These are phyloP conservation scores for Recurvomyces mirabilis DNA, from an alignment of 495 filamentous ascomycete genomes.

Conservation along the genomic window DNA sequence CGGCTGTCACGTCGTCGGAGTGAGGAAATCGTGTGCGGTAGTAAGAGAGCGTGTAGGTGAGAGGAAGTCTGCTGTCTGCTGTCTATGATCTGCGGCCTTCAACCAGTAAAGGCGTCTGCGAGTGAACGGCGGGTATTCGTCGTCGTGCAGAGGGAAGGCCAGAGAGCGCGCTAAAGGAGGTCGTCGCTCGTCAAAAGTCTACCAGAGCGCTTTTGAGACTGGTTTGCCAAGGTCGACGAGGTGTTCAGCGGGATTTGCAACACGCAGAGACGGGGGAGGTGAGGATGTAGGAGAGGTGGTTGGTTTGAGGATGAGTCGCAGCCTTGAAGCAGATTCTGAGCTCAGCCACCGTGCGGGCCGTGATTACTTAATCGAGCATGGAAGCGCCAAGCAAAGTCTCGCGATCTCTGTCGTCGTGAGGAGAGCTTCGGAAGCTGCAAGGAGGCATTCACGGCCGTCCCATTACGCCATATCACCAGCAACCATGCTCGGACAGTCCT, in stretches of 20 bases:
- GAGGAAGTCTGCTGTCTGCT: constrained; percentile 16
- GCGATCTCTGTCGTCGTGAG: background rate
- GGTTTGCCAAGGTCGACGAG: constrained; percentile 1
- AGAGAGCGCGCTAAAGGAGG: constrained; percentile 11
- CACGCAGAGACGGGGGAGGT: constrained; percentile 17
- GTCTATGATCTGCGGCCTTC: no score
- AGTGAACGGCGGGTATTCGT: no score
- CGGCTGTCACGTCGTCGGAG: background rate
- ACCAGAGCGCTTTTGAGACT: constrained; percentile 21
- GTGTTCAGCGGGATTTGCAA: constrained; percentile 6
- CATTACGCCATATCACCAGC: constrained; percentile 14
- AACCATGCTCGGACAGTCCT: constrained; percentile 32
- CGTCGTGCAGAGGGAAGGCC: constrained; percentile 27
- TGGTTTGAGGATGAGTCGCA: background rate
- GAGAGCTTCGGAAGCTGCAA: background rate
- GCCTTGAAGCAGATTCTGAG: background rate
- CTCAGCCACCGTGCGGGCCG: no score
- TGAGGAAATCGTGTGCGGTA: background rate
- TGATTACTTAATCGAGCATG: no score
- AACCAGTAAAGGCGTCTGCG: constrained; percentile 35
- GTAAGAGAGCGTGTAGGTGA: constrained; percentile 1
- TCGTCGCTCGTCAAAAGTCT: constrained; percentile 8
- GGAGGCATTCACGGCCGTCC: no score
- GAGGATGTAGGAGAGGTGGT: constrained; percentile 9
- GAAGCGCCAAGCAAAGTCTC: background rate